Evolutionary conservation across 2,329 filamentous ascomycete species (phyloP), one percentile per base, ranked within the genome.

Genomic region (Beauveria pseudobassiana): DNA sequence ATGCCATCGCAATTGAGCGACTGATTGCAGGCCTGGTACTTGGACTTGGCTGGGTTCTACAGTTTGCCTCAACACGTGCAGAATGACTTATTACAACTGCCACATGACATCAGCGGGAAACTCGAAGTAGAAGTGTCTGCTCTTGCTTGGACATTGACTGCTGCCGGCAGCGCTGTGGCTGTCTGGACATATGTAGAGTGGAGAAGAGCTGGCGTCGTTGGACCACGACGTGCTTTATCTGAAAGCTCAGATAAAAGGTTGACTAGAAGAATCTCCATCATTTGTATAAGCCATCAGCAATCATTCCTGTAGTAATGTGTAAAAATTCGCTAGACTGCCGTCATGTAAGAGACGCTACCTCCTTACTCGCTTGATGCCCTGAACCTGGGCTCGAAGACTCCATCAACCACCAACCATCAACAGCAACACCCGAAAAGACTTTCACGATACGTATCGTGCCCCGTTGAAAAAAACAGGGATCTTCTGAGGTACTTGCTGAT

Each of bases 131-230:
- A 57, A 26, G 45, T 57, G 42, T 45, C 54, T 22, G 54, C 54
- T 57, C 45, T 57, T 16, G 54, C 54, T 5, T 57, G 54, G 54
- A 57, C 54, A 7, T 48, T 57, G 54, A 57, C 54, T 12, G 54
- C 54, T n/a, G 54, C 54, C 1, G 42, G 54, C 26, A 12, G 20
- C 24, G 26, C 54, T 18, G 54, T 57, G n/a, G 54, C 54, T 6
- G 16, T 16, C 3, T 57, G 54, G 54, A 48, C 54, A 14, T 57
- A 57, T 38, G 6, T 7, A 3, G 40, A 57, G 43, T 48, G 50
- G 50, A 20, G 12, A 8, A 53, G 50, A 20, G 50, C 50, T 40
- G 50, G 30, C 10, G 1, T 40, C 8, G 10, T 53, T 3, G 6
- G 50, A 24, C 20, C 8, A 12, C 18, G 3, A 9, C 26, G 16